Conservation (phyloP, 208 protist genomes). For the Trypanosoma melophagium region DNA sequence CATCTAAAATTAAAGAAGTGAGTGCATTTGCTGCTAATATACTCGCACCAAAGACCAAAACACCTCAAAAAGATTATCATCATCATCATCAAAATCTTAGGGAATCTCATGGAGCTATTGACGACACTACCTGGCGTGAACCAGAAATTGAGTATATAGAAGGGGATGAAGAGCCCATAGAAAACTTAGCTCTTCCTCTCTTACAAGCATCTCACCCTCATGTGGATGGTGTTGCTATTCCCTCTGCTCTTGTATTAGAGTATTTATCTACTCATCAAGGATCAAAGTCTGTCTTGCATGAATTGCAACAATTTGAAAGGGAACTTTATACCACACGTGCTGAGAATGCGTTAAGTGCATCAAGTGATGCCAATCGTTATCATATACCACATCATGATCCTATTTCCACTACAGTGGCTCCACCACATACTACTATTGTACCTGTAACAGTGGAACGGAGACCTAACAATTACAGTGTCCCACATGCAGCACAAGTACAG, state of each 20-base stretch:
- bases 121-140: conserved; percentile 55
- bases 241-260: conserved; percentile 81
- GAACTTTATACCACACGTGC: conserved; percentile 7
- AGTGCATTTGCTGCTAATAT: not conserved
- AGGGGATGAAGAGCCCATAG: conserved; percentile 69
- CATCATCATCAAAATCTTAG: no score
- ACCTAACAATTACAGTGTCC: conserved; percentile 83
- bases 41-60: not conserved
- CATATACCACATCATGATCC: conserved; percentile 22
- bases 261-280: conserved; percentile 82
- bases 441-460: conserved; percentile 72
- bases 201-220: conserved; percentile 48
- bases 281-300: conserved; percentile 70
- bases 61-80: not conserved
- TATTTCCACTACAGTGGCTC: conserved; percentile 5
- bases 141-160: conserved; percentile 46
- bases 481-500: conserved; percentile 46
- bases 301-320: conserved; percentile 67
- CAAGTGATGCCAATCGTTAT: conserved; percentile 34
- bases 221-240: conserved; percentile 53
- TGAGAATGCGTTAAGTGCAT: conserved; percentile 9
- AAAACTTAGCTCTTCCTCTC: conserved; percentile 44
- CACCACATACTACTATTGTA: conserved; percentile 29
- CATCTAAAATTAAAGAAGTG: not conserved
- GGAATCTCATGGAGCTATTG: not conserved